These are phyloP conservation scores for Aspergillus tanneri DNA, from an alignment of 2,329 filamentous ascomycete species.

Conservation along the genomic window DNA sequence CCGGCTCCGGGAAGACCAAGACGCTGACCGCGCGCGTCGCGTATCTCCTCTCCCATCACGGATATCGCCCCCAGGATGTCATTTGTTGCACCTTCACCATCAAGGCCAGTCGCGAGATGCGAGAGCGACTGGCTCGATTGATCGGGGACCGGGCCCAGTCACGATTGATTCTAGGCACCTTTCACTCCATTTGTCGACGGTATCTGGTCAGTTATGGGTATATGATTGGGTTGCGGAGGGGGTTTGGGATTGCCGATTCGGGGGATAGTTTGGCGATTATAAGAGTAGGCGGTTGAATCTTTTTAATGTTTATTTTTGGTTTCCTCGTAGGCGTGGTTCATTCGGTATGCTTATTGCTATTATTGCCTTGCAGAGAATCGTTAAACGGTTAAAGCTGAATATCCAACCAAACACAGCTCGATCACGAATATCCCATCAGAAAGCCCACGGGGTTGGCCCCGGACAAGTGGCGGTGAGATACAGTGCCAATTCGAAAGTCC, in stretches of 20 bases:
- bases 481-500: slow-evolving; percentile 38
- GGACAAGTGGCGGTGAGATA: slow-evolving; percentile 43
- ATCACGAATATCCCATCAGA: slow-evolving; percentile 68
- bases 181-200: slow-evolving; percentile 85
- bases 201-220: slow-evolving; percentile 83
- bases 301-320: background rate
- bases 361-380: slow-evolving; percentile 58
- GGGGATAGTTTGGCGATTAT: slow-evolving; percentile 77
- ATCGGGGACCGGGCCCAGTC: slow-evolving; percentile 74
- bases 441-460: slow-evolving; percentile 55
- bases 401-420: slow-evolving; percentile 71
- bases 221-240: slow-evolving; percentile 74
- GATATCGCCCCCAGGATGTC: slow-evolving; percentile 78
- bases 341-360: slow-evolving; percentile 12
- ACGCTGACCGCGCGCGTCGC: slow-evolving; percentile 90
- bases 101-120: slow-evolving; percentile 93
- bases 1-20: slow-evolving; percentile 85
- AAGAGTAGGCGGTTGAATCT: slow-evolving; percentile 45
- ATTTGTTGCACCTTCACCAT: slow-evolving; percentile 97
- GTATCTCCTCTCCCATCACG: slow-evolving; percentile 73
- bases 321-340: background rate
- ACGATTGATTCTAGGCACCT: slow-evolving; percentile 83
- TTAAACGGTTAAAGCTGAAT: slow-evolving; percentile 67
- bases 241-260: slow-evolving; percentile 88
- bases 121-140: slow-evolving; percentile 75